A percentile compares a stretch with the other conserved stretches of the same genome.
Evolutionary conservation across 2,329 filamentous ascomycete genomes (phyloP).

Genomic region (Fusarium mundagurra): DNA sequence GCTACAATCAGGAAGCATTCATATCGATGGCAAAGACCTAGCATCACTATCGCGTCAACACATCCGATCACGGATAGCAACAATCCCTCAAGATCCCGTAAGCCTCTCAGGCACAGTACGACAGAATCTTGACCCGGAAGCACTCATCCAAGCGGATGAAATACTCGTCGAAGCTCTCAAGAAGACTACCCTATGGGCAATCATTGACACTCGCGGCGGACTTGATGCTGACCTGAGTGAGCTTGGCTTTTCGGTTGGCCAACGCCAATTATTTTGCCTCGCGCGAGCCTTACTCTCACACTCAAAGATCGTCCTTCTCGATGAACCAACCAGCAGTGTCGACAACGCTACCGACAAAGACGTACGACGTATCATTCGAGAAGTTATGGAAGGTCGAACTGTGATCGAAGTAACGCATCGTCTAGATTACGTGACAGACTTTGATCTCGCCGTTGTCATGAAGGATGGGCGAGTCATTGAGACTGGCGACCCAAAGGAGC

Average conservation of each 20-base stretch:
- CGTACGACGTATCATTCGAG: constrained; percentile 33
- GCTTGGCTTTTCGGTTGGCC: constrained; percentile 53
- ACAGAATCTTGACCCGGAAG: constrained; percentile 57
- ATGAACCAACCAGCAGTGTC: constrained; percentile 48
- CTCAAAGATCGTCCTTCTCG: constrained; percentile 45
- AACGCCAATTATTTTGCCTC: constrained; percentile 59
- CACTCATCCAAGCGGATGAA: constrained; percentile 46
- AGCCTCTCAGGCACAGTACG: constrained; percentile 57
- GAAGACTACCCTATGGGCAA: constrained; percentile 54
- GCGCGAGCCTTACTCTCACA: constrained; percentile 54
- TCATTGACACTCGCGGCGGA: constrained; percentile 50
- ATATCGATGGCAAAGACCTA: constrained; percentile 56
- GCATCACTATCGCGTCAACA: constrained; percentile 52
- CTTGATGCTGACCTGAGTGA: constrained; percentile 49
- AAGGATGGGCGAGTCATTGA: constrained; percentile 42
- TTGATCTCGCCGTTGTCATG: constrained; percentile 46
- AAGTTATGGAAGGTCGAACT: constrained; percentile 39
- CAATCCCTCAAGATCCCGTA: constrained; percentile 61
- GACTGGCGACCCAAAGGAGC: constrained; percentile 36
- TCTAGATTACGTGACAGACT: constrained; percentile 42
- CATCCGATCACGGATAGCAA: constrained; percentile 55
- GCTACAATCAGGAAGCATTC: constrained; percentile 49
- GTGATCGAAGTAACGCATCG: constrained; percentile 46
- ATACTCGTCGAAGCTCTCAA: constrained; percentile 54
- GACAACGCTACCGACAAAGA: constrained; percentile 43